Conservation (phyloP, 768 basidiomycete species). For the Lentinus tigrinus region DNA sequence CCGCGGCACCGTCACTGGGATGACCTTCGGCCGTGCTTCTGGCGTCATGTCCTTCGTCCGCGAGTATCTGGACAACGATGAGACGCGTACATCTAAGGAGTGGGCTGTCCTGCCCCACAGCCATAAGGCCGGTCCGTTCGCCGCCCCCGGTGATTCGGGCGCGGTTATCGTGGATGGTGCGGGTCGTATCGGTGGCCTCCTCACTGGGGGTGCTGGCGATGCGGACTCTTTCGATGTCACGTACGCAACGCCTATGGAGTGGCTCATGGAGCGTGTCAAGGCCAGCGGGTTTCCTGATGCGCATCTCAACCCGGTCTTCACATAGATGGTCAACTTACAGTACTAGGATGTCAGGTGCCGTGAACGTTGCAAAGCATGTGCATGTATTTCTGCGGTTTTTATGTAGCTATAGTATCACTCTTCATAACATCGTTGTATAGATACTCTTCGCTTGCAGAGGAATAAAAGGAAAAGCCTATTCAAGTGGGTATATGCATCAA, state of each 20-base stretch:
- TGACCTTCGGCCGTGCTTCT: neutral
- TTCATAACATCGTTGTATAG: too few relatives aligned
- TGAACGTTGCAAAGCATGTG: too few relatives aligned
- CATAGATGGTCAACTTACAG: too few relatives aligned
- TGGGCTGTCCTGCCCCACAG: conserved; percentile 1
- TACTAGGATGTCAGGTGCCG: too few relatives aligned
- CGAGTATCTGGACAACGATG: neutral
- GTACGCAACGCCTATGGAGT: conserved; percentile 30
- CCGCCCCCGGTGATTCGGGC: conserved; percentile 24
- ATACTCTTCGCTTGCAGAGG: too few relatives aligned
- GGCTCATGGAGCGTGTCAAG: conserved; percentile 11
- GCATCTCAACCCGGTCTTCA: neutral
- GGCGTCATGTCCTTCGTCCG: conserved; percentile 1
- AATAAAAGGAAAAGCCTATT: too few relatives aligned
- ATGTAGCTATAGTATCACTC: too few relatives aligned
- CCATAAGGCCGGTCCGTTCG: conserved; percentile 20
- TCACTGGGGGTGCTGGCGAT: conserved; percentile 23
- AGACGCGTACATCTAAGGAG: conserved; percentile 1
- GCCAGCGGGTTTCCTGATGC: conserved; percentile 1
- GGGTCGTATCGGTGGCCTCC: conserved; percentile 18
- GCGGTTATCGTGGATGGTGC: conserved; percentile 17
- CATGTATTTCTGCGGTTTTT: too few relatives aligned
- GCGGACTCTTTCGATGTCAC: conserved; percentile 12
- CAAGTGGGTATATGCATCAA: too few relatives aligned
- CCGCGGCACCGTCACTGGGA: conserved; percentile 20